Percentiles rank a stretch among this genome's conserved stretches.
Conservation (phyloP, 1,284 basidiomycete genomes). For the Prillingera fragicola region DNA sequence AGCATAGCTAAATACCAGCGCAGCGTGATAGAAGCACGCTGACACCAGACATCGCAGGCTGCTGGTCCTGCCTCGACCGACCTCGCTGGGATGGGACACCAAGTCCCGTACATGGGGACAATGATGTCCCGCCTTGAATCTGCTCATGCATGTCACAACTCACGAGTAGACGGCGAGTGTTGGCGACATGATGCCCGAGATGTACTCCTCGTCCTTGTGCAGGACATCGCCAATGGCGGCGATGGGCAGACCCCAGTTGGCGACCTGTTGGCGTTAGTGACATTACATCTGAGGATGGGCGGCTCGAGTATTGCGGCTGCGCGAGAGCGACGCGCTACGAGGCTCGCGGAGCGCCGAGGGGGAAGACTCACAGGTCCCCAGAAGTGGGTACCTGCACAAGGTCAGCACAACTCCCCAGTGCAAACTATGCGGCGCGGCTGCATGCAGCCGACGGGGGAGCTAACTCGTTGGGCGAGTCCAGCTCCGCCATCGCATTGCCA, state of each 20-base stretch:
- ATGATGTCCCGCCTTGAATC: too few species aligned
- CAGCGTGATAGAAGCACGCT: too few species aligned
- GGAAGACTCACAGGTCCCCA: constrained; percentile 73
- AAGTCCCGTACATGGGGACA: too few species aligned
- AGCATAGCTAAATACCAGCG: too few species aligned
- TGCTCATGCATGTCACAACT: constrained; percentile 53
- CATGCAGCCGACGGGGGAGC: neutral
- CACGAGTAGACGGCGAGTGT: constrained; percentile 86
- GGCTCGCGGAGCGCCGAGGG: neutral
- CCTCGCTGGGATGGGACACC: too few species aligned
- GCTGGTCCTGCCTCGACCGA: too few species aligned
- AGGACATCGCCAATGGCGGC: constrained; percentile 80
- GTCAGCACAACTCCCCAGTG: constrained; percentile 3
- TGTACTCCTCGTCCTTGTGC: constrained; percentile 84
- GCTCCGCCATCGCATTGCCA: neutral
- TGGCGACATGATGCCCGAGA: constrained; percentile 87
- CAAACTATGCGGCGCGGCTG: neutral
- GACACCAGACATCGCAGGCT: too few species aligned
- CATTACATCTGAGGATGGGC: neutral
- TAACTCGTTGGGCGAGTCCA: neutral
- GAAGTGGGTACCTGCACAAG: constrained; percentile 77
- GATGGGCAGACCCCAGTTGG: constrained; percentile 93
- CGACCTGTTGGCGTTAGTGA: constrained; percentile 57
- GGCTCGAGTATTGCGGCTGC: neutral
- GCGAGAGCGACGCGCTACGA: neutral